A percentile compares a stretch with the other conserved stretches of the same genome.
These are phyloP conservation scores for Salix koriyanagi DNA, from an alignment of 345 rosid genomes.

Conservation along the genomic window DNA sequence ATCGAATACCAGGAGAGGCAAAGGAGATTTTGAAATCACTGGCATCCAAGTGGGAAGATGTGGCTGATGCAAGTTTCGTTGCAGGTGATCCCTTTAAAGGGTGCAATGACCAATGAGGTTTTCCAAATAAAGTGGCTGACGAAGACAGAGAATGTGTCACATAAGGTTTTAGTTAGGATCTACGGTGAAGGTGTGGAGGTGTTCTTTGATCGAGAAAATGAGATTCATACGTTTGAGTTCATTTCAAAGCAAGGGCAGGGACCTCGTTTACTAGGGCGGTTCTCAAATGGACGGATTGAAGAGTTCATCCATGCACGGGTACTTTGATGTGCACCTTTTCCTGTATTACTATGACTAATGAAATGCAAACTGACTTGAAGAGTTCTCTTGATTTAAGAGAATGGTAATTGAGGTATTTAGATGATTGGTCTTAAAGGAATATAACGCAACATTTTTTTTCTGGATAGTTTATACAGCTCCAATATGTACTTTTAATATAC, in stretches of 20 bases:
- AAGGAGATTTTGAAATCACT: conserved; percentile 27
- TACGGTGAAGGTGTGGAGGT: conserved; percentile 32
- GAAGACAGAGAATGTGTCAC: conserved; percentile 3
- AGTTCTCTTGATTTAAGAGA: not conserved
- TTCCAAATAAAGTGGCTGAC: conserved; percentile 29
- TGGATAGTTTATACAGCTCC: too few species aligned
- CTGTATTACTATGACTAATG: not conserved
- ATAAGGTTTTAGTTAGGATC: conserved; percentile 26
- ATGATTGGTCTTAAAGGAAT: not conserved
- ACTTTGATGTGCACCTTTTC: not conserved
- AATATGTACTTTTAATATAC: not conserved
- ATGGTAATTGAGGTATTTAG: not conserved
- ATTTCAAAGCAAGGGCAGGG: conserved; percentile 35
- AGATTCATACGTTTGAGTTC: conserved; percentile 30
- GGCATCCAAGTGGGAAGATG: conserved; percentile 31
- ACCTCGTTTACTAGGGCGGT: conserved; percentile 28
- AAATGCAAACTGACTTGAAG: not conserved
- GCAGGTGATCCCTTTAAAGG: conserved; percentile 28
- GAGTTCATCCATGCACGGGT: conserved; percentile 35
- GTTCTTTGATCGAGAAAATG: conserved; percentile 23
- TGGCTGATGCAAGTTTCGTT: conserved; percentile 18
- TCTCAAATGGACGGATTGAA: conserved; percentile 28
- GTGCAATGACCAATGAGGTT: conserved; percentile 32
- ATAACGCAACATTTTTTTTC: not conserved
- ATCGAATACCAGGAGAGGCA: conserved; percentile 22